phyloP scores from a whole-genome alignment of 2,329 filamentous ascomycete genomes.

The Neonectria punicea region DNA sequence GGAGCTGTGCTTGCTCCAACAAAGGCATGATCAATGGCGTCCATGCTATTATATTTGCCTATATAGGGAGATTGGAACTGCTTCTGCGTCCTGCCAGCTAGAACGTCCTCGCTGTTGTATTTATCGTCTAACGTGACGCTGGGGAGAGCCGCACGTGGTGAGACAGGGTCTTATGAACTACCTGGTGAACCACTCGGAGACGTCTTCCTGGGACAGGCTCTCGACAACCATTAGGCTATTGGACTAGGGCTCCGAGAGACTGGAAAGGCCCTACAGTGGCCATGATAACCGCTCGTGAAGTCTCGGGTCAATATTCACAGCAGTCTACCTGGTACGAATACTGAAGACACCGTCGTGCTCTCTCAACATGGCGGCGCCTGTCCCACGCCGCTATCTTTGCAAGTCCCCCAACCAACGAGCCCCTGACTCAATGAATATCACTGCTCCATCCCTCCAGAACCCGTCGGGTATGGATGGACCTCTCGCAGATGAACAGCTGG shows the following conservation, averaged over 20 bases:
- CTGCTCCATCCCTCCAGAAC: background rate
- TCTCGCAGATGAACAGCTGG: background rate
- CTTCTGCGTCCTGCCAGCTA: background rate
- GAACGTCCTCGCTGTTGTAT: background rate
- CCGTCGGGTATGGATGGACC: background rate
- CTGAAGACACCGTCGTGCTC: background rate
- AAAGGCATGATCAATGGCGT: background rate
- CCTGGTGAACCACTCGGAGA: constrained; percentile 3
- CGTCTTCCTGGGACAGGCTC: background rate
- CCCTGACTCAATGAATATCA: background rate
- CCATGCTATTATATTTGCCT: background rate
- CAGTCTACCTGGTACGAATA: background rate
- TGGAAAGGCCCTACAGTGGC: background rate
- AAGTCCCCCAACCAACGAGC: background rate
- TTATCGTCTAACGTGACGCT: constrained; percentile 12
- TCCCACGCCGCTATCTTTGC: background rate
- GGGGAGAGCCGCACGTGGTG: constrained; percentile 19
- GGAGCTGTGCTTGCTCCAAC: background rate
- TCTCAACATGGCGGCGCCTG: background rate
- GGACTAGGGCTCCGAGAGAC: background rate
- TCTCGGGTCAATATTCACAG: background rate
- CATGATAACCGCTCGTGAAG: background rate
- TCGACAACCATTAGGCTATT: background rate
- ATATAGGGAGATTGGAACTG: background rate
- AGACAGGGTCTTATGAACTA: constrained; percentile 18